Evolutionary conservation across 441 rosid genomes (phyloP).

Genomic region (Pelargonium cotyledonis): DNA sequence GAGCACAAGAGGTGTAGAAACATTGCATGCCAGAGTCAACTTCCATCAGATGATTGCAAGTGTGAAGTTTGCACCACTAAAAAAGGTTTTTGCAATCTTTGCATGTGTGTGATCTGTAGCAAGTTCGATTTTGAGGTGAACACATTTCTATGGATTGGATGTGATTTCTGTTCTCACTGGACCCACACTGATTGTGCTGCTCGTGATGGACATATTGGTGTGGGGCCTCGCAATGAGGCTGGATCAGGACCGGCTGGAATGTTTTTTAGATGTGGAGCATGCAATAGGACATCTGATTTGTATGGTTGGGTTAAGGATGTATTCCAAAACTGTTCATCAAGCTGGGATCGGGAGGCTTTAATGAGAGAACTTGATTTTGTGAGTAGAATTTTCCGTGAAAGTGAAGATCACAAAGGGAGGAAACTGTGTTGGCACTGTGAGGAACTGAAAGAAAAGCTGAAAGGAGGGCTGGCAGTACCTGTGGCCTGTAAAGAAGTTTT

Average conservation of each 20-base stretch:
- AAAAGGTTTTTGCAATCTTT: conserved; percentile 4
- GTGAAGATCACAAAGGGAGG: conserved; percentile 2
- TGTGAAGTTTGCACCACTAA: conserved; percentile 3
- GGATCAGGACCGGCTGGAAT: conserved; percentile 2
- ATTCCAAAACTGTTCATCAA: background rate
- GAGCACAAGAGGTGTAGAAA: conserved; percentile 4
- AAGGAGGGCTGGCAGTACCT: conserved; percentile 1
- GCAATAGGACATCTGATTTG: conserved; percentile 1
- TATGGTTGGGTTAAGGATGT: conserved; percentile 5
- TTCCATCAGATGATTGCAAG: conserved; percentile 1
- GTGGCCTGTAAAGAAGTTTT: background rate
- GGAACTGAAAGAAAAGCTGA: conserved; percentile 2
- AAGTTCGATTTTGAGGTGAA: conserved; percentile 1
- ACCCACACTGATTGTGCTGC: background rate
- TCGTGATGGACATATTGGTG: conserved; percentile 6
- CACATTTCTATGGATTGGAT: background rate
- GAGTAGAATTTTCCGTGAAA: background rate
- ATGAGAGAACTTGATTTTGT: background rate
- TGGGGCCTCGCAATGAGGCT: background rate
- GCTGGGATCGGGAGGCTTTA: conserved; percentile 5
- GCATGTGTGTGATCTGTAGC: conserved; percentile 5
- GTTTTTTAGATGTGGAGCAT: background rate
- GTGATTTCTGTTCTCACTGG: background rate
- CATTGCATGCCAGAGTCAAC: conserved; percentile 1
- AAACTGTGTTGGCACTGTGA: conserved; percentile 4